Conservation (phyloP, 768 basidiomycete species). For the Rhizopogon roseolus region DNA sequence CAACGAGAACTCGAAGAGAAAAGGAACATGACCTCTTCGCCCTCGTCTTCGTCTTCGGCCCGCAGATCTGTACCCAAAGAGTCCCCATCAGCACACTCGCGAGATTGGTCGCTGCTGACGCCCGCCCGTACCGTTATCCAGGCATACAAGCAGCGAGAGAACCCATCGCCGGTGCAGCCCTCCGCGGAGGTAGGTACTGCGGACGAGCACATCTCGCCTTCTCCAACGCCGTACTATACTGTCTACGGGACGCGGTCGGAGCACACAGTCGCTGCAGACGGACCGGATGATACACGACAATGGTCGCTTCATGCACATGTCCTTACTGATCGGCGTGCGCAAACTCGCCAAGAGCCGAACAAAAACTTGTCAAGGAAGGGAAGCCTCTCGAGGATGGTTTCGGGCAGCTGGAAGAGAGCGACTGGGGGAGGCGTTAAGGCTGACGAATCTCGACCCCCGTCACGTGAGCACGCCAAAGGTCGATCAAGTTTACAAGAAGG, state of each 20-base stretch:
- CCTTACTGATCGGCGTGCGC: constrained; percentile 1
- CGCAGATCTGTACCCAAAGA: background rate
- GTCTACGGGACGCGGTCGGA: constrained; percentile 47
- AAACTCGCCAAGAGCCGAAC: constrained; percentile 2
- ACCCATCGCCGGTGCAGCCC: constrained; percentile 4
- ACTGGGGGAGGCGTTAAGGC: constrained; percentile 6
- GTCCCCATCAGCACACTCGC: background rate
- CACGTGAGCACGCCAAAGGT: constrained; percentile 15
- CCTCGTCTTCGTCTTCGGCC: background rate
- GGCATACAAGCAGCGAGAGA: constrained; percentile 38
- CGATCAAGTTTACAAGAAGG: constrained; percentile 32
- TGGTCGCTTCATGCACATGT: constrained; percentile 2
- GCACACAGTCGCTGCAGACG: constrained; percentile 39
- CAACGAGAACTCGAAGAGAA: background rate
- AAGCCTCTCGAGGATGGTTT: constrained; percentile 32
- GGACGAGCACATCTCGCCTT: constrained; percentile 9
- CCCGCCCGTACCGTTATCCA: constrained; percentile 42
- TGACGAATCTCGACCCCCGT: constrained; percentile 20
- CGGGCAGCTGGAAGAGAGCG: constrained; percentile 27
- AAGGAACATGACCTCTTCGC: background rate
- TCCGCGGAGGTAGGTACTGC: constrained; percentile 17
- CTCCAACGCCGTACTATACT: constrained; percentile 48
- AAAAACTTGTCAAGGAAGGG: constrained; percentile 1
- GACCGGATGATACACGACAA: constrained; percentile 31
- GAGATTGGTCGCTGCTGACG: constrained; percentile 30